These are phyloP conservation scores for Neoboletus brunneissimus DNA, from an alignment of 768 basidiomycete genomes.

Conservation along the genomic window DNA sequence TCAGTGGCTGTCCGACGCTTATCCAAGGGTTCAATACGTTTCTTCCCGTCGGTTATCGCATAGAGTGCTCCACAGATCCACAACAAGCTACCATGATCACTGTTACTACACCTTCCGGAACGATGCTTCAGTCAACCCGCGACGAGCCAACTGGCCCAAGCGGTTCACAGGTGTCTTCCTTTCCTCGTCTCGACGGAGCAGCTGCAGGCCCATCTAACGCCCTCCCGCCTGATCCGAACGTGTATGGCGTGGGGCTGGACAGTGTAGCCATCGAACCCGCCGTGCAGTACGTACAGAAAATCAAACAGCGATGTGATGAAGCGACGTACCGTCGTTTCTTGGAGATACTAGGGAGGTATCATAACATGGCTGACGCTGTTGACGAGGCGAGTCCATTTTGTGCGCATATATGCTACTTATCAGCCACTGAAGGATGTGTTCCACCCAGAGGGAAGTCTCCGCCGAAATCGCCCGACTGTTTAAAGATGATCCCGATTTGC, in stretches of 20 bases:
- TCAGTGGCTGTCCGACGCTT: constrained; percentile 83
- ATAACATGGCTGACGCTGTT: constrained; percentile 56
- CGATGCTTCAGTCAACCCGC: constrained; percentile 52
- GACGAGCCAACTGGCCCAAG: constrained; percentile 41
- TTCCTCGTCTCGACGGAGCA: constrained; percentile 19
- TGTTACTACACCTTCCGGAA: constrained; percentile 74
- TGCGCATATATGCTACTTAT: background rate
- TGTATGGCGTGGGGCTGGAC: constrained; percentile 35
- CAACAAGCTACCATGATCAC: constrained; percentile 66
- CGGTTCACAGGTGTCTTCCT: constrained; percentile 39
- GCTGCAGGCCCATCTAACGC: constrained; percentile 3
- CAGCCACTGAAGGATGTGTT: background rate
- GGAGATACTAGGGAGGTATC: constrained; percentile 67
- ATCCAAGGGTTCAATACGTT: constrained; percentile 99
- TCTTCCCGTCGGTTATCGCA: constrained; percentile 90
- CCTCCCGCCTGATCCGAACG: constrained; percentile 19
- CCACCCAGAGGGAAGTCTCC: constrained; percentile 56
- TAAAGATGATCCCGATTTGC: constrained; percentile 71
- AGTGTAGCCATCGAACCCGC: constrained; percentile 67
- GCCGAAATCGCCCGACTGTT: constrained; percentile 66
- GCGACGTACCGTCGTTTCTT: constrained; percentile 82
- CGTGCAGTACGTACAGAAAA: constrained; percentile 94
- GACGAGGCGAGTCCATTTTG: constrained; percentile 48
- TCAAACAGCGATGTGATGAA: constrained; percentile 90
- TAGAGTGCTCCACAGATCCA: constrained; percentile 72